Evolutionary conservation across 371 early-diverging fungal genomes (phyloP).

Genomic region (Saksenaea oblongispora): DNA sequence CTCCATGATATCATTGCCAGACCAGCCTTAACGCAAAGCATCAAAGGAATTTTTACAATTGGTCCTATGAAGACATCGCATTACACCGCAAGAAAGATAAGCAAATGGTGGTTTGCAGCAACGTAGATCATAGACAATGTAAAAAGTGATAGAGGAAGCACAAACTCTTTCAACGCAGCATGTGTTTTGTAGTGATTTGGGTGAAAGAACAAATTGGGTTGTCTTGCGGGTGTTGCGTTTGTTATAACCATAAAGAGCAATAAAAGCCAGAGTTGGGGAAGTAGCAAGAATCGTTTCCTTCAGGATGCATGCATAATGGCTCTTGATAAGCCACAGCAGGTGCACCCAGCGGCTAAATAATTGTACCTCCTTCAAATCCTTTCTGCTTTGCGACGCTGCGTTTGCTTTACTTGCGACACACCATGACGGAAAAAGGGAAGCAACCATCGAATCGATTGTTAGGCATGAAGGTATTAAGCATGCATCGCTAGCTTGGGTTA

Average conservation of each 20-base stretch:
- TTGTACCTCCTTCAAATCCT: neutral
- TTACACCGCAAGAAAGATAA: constrained; percentile 74
- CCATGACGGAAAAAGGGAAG: constrained; percentile 9
- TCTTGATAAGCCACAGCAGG: neutral
- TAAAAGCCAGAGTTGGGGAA: no score
- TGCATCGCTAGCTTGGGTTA: neutral
- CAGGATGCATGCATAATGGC: constrained; percentile 10
- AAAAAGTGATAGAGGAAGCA: neutral
- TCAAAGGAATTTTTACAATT: constrained; percentile 89
- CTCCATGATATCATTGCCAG: constrained; percentile 37
- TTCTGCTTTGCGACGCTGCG: neutral
- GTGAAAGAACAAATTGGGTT: no score
- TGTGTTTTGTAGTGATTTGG: neutral
- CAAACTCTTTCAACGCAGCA: neutral
- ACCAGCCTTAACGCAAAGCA: constrained; percentile 87
- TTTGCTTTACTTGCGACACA: neutral
- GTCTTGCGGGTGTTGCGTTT: no score
- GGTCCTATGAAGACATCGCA: constrained; percentile 67
- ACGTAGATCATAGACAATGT: constrained; percentile 18
- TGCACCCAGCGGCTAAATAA: neutral
- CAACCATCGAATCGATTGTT: constrained; percentile 14
- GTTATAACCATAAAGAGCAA: no score
- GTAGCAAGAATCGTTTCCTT: neutral
- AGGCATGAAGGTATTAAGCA: constrained; percentile 10
- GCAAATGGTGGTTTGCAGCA: constrained; percentile 58